These are phyloP conservation scores for Eudorina sp. DNA, from an alignment of 139 green algal genomes.

Conservation along the genomic window DNA sequence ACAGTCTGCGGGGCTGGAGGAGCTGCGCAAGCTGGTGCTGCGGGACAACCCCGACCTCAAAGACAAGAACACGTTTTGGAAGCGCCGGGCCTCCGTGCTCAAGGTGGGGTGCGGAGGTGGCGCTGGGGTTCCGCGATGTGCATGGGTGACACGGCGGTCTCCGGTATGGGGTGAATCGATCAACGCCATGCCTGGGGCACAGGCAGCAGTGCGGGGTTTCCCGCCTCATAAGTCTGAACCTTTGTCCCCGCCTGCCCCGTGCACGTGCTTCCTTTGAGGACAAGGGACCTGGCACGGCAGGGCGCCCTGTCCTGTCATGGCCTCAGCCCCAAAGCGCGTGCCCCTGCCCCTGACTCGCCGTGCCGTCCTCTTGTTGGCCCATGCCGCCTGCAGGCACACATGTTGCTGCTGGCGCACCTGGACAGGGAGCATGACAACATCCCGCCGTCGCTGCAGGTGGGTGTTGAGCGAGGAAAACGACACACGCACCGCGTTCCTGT, in stretches of 20 bases:
- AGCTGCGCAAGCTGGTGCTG: conserved; percentile 75
- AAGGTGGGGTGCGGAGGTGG: conserved; percentile 65
- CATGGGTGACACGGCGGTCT: too few relatives aligned
- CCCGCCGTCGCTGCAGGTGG: conserved; percentile 66
- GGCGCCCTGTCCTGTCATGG: too few relatives aligned
- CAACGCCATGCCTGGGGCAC: too few relatives aligned
- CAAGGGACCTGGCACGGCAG: too few relatives aligned
- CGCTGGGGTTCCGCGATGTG: not conserved
- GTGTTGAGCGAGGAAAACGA: too few relatives aligned
- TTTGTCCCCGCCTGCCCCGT: too few relatives aligned
- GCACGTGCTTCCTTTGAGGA: too few relatives aligned
- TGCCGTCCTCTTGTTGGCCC: not conserved
- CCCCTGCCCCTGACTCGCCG: not conserved
- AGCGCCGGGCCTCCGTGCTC: conserved; percentile 72
- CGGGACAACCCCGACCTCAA: conserved; percentile 80
- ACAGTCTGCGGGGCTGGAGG: conserved; percentile 69
- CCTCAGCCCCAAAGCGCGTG: too few relatives aligned
- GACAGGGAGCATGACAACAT: conserved; percentile 69
- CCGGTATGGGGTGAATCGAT: too few relatives aligned
- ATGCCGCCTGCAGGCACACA: conserved; percentile 83
- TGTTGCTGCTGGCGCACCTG: conserved; percentile 88
- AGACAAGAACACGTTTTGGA: conserved; percentile 86
- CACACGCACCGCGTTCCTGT: too few relatives aligned
- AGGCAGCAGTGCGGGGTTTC: too few relatives aligned
- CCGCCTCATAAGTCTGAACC: too few relatives aligned